Base-by-base conservation (phyloP, 106 monocot genomes). In the Dendrobium chrysotoxum region DNA sequence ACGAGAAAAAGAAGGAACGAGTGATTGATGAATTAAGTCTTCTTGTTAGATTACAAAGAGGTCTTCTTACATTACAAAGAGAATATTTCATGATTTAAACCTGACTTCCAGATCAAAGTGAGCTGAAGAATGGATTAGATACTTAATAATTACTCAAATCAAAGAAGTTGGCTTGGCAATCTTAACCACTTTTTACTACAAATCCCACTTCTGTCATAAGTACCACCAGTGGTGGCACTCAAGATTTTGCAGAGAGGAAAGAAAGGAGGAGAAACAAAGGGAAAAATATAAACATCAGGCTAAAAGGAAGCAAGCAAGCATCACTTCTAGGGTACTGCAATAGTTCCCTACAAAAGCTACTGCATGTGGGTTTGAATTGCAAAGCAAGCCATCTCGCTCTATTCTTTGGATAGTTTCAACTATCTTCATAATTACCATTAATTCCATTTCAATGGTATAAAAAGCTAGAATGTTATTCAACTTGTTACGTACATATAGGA, bases 331-430 rank as follows among this genome's bases (percentile, higher is more conserved):
- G 67, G 9, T 3, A 26, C 67, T 68, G 26, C 67, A 68, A 68
- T 28, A 11, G 7, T 25, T n/a, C 67, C 25, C 30, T 68, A 25
- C 44, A 68, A 68, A 68, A 28, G 23, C 28, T 68, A 8, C 28
- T 72, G 12, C 81, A 74, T 81, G 81, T 75, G 75, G 23, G 54
- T 74, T 40, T 26, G 75, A 55, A 81, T 75, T 81, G 75, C 75
- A 81, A 81, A 58, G 57, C 75, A 81, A 81, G 75, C 57, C 40
- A 55, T 23, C 23, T 13, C 9, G 0, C 44, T 44, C 44, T 44
- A 0, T 44, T 44, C 44, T 7, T 44, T 44, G 44, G 25, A 46
- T 46, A 6, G 44, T 76, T 39, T 16, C 35, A 16, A 1, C 75
- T 81, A 53, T 58, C 54, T 61, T 57, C 35, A 81, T 80, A 12